A percentile compares a stretch with the other conserved stretches of the same genome.
phyloP scores from a whole-genome alignment of 345 rosid species.

The Brassica cretica region DNA sequence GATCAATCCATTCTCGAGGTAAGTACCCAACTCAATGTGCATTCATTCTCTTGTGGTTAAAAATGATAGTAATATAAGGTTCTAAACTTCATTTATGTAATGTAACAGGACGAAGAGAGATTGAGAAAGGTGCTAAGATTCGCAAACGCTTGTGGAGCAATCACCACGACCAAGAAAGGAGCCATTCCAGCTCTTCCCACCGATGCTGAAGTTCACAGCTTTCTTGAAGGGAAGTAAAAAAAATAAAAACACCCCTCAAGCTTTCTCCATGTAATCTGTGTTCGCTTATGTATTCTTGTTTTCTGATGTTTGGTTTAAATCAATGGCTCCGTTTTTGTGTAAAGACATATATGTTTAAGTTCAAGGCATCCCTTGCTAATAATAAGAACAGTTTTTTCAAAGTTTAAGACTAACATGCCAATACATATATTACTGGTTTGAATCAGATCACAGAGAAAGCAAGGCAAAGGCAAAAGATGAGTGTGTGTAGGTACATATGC shows the following conservation, averaged over 20 bases:
- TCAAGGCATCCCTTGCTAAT: constrained; percentile 29
- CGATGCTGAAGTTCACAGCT: constrained; percentile 50
- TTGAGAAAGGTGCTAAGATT: constrained; percentile 74
- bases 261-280: constrained; percentile 26
- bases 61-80: neutral
- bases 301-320: neutral
- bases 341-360: constrained; percentile 17
- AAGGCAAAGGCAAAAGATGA: neutral
- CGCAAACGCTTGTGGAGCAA: constrained; percentile 96
- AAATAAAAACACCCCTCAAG: neutral
- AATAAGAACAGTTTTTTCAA: constrained; percentile 2
- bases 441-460: neutral
- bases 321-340: constrained; percentile 21
- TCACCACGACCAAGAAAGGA: constrained; percentile 96
- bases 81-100: neutral
- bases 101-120: constrained; percentile 64
- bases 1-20: constrained; percentile 85
- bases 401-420: neutral
- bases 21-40: neutral
- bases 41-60: neutral
- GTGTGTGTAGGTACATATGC: constrained; percentile 35
- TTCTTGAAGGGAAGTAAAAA: constrained; percentile 45
- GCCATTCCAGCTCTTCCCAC: constrained; percentile 96
- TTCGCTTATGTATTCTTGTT: constrained; percentile 18
- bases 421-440: neutral